Evolutionary conservation across 768 basidiomycete species (phyloP), one percentile per base, ranked within the genome.

Genomic region (Lepiota brunneoincarnata): DNA sequence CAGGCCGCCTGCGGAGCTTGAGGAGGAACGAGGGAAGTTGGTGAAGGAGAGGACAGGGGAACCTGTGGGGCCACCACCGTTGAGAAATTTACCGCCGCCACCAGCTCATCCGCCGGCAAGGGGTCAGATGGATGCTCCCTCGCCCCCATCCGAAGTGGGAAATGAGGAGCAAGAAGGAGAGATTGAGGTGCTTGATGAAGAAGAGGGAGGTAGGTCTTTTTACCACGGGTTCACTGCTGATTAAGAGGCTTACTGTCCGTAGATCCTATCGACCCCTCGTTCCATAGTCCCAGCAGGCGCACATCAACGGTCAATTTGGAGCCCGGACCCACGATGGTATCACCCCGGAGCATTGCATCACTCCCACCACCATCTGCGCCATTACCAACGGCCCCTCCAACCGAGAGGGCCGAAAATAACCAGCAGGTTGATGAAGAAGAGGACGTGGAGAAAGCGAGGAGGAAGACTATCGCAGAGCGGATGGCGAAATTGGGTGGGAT

Each of bases 401-500:
- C 31, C 11, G 36, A 50, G 17, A 64, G 56, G 34, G 41, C 63
- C 6, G 64, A 63, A 9, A 63, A 62, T 18, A 68, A 73, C 46
- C 73, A 75, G 43, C 31, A 6, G 7, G 2, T 10, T 31, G 77
- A 58, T 6, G 63, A 59, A n/a, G 65, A 64, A 26, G 75, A 75
- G 54, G 76, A 80, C 47, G 72, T 72, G 1, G 81, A 80, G 52
- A 77, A 81, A 20, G 69, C 68, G 2, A 76, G 86, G 44, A 79
- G 85, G 20, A 77, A 76, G 26, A 89, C 89, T 1, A 90, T 97
- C 35, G 92, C 93, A 1, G 93, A 96, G 54, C 80, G 94, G n/a
- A 95, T 97, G 93, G 93, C 93, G 1, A 91, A 85, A 63, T 75
- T 97, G 0, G 92, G 94, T 14, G 91, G 90, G 2, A 86, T 96